Percentiles rank a stretch among this genome's conserved stretches.
phyloP scores from a whole-genome alignment of 2,329 filamentous ascomycete genomes.

The Bisporella sp. region DNA sequence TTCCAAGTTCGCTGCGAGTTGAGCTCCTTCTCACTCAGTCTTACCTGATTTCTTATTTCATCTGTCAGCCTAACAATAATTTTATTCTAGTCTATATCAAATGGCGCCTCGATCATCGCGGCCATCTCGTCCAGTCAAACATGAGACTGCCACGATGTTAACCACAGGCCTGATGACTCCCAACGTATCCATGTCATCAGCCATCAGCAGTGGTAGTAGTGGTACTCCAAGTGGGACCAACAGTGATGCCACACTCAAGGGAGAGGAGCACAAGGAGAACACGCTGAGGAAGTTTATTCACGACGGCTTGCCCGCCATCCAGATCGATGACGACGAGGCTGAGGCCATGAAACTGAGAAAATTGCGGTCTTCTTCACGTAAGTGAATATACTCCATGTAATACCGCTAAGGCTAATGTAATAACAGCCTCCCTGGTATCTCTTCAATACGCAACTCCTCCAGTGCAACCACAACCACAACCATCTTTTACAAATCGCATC shows the following conservation, averaged over 20 bases:
- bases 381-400: neutral
- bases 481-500: neutral
- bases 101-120: too few relatives aligned
- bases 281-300: neutral
- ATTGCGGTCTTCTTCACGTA: constrained; percentile 8
- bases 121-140: too few relatives aligned
- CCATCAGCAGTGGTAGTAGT: neutral
- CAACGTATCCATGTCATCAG: constrained; percentile 6
- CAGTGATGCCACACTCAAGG: constrained; percentile 3
- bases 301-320: constrained; percentile 2
- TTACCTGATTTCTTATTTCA: too few relatives aligned
- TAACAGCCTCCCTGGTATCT: neutral
- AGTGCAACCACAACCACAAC: neutral
- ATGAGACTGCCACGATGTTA: too few relatives aligned
- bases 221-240: too few relatives aligned
- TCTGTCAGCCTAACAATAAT: too few relatives aligned
- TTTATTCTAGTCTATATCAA: too few relatives aligned
- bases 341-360: neutral
- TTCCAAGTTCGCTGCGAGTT: too few relatives aligned
- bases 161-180: constrained; percentile 7
- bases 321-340: neutral
- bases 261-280: neutral
- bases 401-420: neutral
- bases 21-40: too few relatives aligned
- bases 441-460: neutral